Percentiles rank a stretch among this genome's conserved stretches.
Conservation (phyloP, 2,329 filamentous ascomycete species). For the Parafenestella ontariensis region DNA sequence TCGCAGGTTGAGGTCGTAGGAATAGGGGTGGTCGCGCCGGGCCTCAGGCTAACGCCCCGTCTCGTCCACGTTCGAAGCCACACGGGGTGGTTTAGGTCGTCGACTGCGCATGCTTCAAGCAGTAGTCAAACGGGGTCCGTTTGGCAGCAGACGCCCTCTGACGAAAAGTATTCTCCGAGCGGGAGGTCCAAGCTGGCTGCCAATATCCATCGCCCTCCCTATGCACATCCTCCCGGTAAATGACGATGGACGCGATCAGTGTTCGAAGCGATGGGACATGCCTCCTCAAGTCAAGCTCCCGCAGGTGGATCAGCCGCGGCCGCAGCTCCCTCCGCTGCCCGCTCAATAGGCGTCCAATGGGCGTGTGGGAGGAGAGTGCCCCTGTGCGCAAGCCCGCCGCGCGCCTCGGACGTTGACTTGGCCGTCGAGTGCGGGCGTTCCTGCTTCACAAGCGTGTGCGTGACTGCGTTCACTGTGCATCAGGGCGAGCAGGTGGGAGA, state of each 20-base stretch:
- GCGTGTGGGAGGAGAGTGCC: slow-evolving; percentile 12
- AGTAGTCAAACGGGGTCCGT: neutral
- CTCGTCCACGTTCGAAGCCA: slow-evolving; percentile 10
- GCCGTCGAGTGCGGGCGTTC: slow-evolving; percentile 8
- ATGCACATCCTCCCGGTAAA: slow-evolving; percentile 25
- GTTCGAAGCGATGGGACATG: too few species aligned
- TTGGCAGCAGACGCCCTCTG: neutral
- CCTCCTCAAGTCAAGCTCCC: slow-evolving; percentile 26
- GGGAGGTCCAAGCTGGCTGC: slow-evolving; percentile 19
- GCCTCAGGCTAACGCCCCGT: slow-evolving; percentile 23
- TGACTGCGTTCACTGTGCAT: slow-evolving; percentile 13
- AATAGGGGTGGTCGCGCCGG: slow-evolving; percentile 30
- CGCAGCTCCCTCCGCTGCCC: slow-evolving; percentile 12
- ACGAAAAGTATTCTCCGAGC: slow-evolving; percentile 24
- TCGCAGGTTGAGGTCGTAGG: slow-evolving; percentile 27
- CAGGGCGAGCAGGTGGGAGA: slow-evolving; percentile 13
- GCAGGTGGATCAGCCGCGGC: slow-evolving; percentile 38
- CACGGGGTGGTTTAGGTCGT: neutral
- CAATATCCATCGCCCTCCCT: slow-evolving; percentile 19
- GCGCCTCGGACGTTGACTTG: slow-evolving; percentile 9
- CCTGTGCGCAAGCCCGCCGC: slow-evolving; percentile 14
- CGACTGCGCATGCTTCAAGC: neutral
- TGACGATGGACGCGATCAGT: slow-evolving; percentile 13
- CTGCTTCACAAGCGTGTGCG: slow-evolving; percentile 9
- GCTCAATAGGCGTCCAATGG: slow-evolving; percentile 26